These are phyloP conservation scores for Discostella pseudostelligera DNA, from an alignment of 108 stramenopile genomes.

Conservation along the genomic window DNA sequence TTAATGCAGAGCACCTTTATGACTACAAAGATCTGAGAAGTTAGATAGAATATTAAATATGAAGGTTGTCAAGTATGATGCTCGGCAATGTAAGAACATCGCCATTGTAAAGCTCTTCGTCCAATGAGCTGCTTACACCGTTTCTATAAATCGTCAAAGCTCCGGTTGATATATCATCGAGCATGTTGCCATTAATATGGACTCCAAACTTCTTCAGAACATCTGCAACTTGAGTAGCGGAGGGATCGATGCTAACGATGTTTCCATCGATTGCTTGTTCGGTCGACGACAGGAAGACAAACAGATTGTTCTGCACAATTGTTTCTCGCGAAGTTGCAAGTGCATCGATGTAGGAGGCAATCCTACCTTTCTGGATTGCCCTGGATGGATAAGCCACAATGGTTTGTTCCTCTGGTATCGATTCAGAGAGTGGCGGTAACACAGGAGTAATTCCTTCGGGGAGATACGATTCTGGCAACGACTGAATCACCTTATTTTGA, in stretches of 20 bases:
- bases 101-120: slow-evolving; percentile 63
- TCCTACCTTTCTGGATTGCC: slow-evolving; percentile 25
- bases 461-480: slow-evolving; percentile 2
- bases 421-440: slow-evolving; percentile 11
- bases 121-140: slow-evolving; percentile 40
- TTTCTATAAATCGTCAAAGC: slow-evolving; percentile 45
- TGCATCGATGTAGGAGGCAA: slow-evolving; percentile 53
- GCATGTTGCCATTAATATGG: neutral
- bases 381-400: neutral
- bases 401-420: neutral
- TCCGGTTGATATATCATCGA: neutral
- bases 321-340: slow-evolving; percentile 45
- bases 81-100: slow-evolving; percentile 55
- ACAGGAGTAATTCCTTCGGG: slow-evolving; percentile 4
- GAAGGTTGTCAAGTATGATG: slow-evolving; percentile 1
- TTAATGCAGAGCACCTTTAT: too few relatives aligned
- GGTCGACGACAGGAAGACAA: slow-evolving; percentile 64
- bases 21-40: too few relatives aligned
- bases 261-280: slow-evolving; percentile 35
- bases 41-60: too few relatives aligned
- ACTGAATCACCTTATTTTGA: slow-evolving; percentile 20
- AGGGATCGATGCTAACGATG: slow-evolving; percentile 49
- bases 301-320: slow-evolving; percentile 48
- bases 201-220: slow-evolving; percentile 45
- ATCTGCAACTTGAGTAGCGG: slow-evolving; percentile 40